Conservation (phyloP, 2,329 filamentous ascomycete species). For the Aspergillus neoniger region DNA sequence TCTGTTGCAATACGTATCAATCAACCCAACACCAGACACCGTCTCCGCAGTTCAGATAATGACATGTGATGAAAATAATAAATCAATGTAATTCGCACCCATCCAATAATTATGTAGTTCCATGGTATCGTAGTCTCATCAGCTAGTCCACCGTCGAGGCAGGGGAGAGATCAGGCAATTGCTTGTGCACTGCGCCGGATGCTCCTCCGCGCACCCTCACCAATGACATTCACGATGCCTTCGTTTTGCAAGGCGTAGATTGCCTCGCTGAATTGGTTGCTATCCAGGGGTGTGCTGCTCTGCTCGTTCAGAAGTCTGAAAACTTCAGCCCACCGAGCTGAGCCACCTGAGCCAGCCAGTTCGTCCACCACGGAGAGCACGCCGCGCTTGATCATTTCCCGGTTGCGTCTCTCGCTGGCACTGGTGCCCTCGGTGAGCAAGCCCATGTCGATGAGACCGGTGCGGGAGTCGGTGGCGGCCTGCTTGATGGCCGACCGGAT, state of each 20-base stretch:
- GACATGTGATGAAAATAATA: not conserved
- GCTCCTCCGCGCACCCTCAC: conserved; percentile 80
- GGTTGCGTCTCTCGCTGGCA: conserved; percentile 78
- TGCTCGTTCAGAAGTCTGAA: conserved; percentile 71
- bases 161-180: conserved; percentile 14
- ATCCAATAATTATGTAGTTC: conserved; percentile 27
- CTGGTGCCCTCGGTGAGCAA: conserved; percentile 92
- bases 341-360: conserved; percentile 65
- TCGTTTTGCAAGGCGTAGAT: conserved; percentile 81
- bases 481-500: conserved; percentile 96
- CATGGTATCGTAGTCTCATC: conserved; percentile 34
- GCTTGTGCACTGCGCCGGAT: conserved; percentile 71
- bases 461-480: conserved; percentile 88
- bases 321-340: conserved; percentile 77
- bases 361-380: conserved; percentile 77
- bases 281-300: conserved; percentile 69
- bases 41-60: not conserved
- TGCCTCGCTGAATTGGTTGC: conserved; percentile 78
- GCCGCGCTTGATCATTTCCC: conserved; percentile 80
- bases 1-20: not conserved
- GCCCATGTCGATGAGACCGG: conserved; percentile 94
- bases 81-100: conserved; percentile 7
- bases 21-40: conserved; percentile 20
- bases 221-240: conserved; percentile 74
- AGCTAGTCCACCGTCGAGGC: conserved; percentile 6